A percentile compares a stretch with the other conserved stretches of the same genome.
These are phyloP conservation scores for Zymoseptoria passerinii DNA, from an alignment of 2,329 filamentous ascomycete genomes.

Conservation along the genomic window DNA sequence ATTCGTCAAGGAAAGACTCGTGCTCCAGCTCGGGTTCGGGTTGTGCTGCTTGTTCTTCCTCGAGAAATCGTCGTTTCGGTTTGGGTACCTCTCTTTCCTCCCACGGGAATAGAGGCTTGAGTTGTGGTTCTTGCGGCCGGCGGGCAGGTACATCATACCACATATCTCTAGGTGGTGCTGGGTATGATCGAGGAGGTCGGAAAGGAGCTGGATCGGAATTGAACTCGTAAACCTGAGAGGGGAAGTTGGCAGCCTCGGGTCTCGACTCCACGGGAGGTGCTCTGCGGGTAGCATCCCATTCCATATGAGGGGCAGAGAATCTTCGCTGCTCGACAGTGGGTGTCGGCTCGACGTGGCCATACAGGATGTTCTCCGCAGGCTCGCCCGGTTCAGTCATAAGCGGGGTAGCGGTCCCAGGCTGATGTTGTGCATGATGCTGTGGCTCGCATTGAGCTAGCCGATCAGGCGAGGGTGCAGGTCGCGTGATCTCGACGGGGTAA, in stretches of 20 bases:
- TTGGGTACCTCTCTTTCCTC: conserved; percentile 59
- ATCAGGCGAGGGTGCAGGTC: conserved; percentile 13
- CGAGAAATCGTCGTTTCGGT: conserved; percentile 57
- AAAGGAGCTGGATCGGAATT: conserved; percentile 68
- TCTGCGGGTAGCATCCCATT: conserved; percentile 57
- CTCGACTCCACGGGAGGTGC: conserved; percentile 56
- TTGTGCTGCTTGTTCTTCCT: conserved; percentile 36
- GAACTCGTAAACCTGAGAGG: conserved; percentile 72
- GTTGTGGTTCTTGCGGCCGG: conserved; percentile 48
- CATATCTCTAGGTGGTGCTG: conserved; percentile 78
- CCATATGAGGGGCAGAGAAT: conserved; percentile 50
- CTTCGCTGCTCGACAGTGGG: conserved; percentile 41
- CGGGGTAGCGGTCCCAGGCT: conserved; percentile 8
- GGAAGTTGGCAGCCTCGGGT: conserved; percentile 81
- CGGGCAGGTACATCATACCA: conserved; percentile 69
- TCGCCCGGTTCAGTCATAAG: conserved; percentile 38
- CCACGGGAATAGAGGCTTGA: conserved; percentile 78
- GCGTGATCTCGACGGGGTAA: conserved; percentile 19
- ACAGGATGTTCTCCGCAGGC: conserved; percentile 36
- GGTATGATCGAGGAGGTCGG: conserved; percentile 66
- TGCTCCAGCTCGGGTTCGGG: conserved; percentile 14
- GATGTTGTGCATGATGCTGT: conserved; percentile 4
- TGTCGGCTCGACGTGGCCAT: conserved; percentile 36
- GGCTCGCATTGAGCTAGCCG: conserved; percentile 4
- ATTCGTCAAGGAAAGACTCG: conserved; percentile 20